Evolutionary conservation across 1,284 basidiomycete genomes (phyloP), one percentile per base, ranked within the genome.

Genomic region (Papiliotrema terrestris): DNA sequence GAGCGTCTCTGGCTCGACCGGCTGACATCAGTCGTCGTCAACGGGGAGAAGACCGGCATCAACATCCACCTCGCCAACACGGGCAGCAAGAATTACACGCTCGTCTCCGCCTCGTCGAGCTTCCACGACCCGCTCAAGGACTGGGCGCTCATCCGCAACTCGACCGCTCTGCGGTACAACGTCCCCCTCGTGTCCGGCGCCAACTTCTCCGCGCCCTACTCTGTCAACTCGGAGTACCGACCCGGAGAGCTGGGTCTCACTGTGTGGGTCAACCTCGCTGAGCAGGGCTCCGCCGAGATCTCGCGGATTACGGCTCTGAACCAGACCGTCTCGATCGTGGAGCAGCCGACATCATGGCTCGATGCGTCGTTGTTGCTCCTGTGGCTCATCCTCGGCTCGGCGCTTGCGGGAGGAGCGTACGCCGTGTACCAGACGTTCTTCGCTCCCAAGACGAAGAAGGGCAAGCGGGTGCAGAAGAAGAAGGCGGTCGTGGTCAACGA

Each of bases 1-100:
- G 22, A 49, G 29, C 45, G 20, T 15, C 8, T 8, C 14, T 23
- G 45, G n/a, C 37, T 37, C 8, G 45, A 32, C 25, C 39, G 43
- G 19, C 36, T 36, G 15, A 42, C 44, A 35, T 41, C 68, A 91
- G 91, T 91, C 58, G 80, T 93, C 51, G 84, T 91, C 46, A 94
- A 94, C 68, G 91, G 91, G 56, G 87, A 93, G 78, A 83, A 82
- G 67, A 94, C 91, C 76, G 78, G 80, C 49, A 76, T 94, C 29
- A 74, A 78, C 22, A 73, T 93, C 54, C 76, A 81, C 39, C 79
- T 93, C 25, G 85, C 88, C 74, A 94, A 91, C 77, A 84, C 82
- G 68, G 87, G 87, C 19, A 81, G 82, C 56, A 83, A 82, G 62
- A 89, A 91, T 69, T 82, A 88, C 60, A 90, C 88, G 3, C 78